Percentiles rank a stretch among this genome's conserved stretches.
These are phyloP conservation scores for Aspergillus pseudonomiae DNA, from an alignment of 2,329 filamentous ascomycete species.

Conservation along the genomic window DNA sequence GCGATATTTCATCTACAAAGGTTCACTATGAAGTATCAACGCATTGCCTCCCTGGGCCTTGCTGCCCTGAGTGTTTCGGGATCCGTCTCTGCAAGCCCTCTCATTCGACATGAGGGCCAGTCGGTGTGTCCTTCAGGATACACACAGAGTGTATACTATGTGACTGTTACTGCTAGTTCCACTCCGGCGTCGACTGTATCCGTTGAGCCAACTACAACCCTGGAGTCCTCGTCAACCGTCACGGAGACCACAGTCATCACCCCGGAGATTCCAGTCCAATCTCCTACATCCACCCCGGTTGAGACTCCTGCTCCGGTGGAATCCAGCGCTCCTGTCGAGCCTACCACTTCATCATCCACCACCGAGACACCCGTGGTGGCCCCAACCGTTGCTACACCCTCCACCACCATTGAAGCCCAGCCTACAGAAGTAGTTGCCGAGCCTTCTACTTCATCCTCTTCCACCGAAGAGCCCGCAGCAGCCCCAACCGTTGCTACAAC, in stretches of 20 bases:
- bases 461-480: neutral
- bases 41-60: conserved; percentile 25
- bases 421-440: neutral
- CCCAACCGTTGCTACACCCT: neutral
- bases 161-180: conserved; percentile 28
- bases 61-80: conserved; percentile 29
- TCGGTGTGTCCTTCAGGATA: conserved; percentile 32
- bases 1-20: neutral
- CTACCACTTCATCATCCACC: conserved; percentile 5
- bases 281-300: conserved; percentile 2
- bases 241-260: conserved; percentile 11
- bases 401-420: conserved; percentile 1
- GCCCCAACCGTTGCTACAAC: neutral
- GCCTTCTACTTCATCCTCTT: conserved; percentile 6
- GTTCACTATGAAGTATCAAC: conserved; percentile 32
- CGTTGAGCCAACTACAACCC: conserved; percentile 19
- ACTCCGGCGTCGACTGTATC: conserved; percentile 10
- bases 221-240: conserved; percentile 10
- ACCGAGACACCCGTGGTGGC: neutral
- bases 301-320: neutral
- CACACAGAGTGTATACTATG: conserved; percentile 30
- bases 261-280: conserved; percentile 7
- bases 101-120: conserved; percentile 18
- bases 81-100: conserved; percentile 29
- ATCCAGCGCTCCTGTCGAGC: neutral